Evolutionary conservation across 2,329 filamentous ascomycete species (phyloP).

Genomic region (Aspergillus pseudoterreus): DNA sequence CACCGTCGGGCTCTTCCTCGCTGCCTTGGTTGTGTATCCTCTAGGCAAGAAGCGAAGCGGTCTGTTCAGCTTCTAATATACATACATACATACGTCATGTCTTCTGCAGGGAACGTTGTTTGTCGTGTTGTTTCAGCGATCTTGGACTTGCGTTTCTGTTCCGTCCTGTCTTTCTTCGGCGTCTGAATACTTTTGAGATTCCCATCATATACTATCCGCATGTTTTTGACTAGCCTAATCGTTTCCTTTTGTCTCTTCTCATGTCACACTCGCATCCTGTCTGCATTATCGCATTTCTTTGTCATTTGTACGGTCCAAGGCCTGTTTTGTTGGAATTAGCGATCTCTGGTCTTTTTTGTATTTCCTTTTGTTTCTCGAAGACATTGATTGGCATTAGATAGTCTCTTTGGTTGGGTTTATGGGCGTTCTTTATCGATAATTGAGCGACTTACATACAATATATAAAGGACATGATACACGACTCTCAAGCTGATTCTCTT

Average conservation of each 20-base stretch:
- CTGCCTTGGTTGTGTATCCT: conserved; percentile 47
- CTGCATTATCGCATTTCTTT: background rate
- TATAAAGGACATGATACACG: no score
- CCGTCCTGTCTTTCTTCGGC: background rate
- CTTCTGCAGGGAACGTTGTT: background rate
- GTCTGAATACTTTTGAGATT: background rate
- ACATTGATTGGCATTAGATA: no score
- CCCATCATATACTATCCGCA: background rate
- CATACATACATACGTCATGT: background rate
- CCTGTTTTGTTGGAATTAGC: no score
- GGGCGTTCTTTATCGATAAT: no score
- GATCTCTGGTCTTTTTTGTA: no score
- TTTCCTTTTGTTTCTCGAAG: no score
- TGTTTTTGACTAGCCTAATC: background rate
- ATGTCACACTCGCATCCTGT: background rate
- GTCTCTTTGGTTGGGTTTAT: no score
- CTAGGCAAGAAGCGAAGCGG: conserved; percentile 48
- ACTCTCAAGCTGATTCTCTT: no score
- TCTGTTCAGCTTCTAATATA: conserved; percentile 44
- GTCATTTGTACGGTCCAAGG: no score
- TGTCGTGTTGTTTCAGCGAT: conserved; percentile 4
- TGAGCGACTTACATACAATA: no score
- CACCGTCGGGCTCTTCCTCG: conserved; percentile 47
- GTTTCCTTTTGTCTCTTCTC: background rate
- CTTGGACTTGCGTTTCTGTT: background rate